Evolutionary conservation across 495 filamentous ascomycete species (phyloP).

Genomic region (Penicillium samsonianum): DNA sequence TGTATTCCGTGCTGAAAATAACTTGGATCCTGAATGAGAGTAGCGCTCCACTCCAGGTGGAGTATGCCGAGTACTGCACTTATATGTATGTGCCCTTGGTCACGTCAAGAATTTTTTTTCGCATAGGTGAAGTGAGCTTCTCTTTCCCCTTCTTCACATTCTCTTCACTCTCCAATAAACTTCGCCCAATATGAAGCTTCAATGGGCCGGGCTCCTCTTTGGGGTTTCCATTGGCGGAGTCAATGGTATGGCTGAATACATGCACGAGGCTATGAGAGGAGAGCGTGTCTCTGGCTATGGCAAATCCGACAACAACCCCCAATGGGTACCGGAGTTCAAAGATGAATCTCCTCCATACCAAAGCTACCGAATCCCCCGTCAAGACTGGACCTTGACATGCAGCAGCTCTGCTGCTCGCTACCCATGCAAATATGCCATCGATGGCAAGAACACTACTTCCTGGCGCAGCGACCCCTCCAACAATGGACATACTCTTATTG

Average conservation of each 20-base stretch:
- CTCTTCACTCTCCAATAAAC: not conserved
- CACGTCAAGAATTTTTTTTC: not conserved
- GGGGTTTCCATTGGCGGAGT: constrained; percentile 7
- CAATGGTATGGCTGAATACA: constrained; percentile 12
- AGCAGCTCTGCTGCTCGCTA: constrained; percentile 2
- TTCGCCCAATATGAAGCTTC: constrained; percentile 13
- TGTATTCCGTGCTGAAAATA: not conserved
- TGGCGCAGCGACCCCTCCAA: constrained; percentile 17
- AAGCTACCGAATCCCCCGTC: constrained; percentile 10
- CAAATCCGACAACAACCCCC: constrained; percentile 1
- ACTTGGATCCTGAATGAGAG: not conserved
- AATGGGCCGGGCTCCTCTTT: constrained; percentile 10
- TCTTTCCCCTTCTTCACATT: not conserved
- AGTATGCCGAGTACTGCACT: not conserved
- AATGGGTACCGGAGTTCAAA: constrained; percentile 6
- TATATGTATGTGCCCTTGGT: constrained; percentile 3
- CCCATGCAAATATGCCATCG: constrained; percentile 17
- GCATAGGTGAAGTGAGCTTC: not conserved
- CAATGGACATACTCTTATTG: constrained; percentile 1
- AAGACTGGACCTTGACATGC: constrained; percentile 16
- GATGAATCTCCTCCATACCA: constrained; percentile 17
- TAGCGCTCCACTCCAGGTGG: not conserved
- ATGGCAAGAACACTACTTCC: constrained; percentile 19
- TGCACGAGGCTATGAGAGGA: constrained; percentile 14
- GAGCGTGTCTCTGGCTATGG: constrained; percentile 14